Percentiles rank a stretch among this genome's conserved stretches.
These are phyloP conservation scores for Pelargonium nanum DNA, from an alignment of 345 rosid species.

Conservation along the genomic window DNA sequence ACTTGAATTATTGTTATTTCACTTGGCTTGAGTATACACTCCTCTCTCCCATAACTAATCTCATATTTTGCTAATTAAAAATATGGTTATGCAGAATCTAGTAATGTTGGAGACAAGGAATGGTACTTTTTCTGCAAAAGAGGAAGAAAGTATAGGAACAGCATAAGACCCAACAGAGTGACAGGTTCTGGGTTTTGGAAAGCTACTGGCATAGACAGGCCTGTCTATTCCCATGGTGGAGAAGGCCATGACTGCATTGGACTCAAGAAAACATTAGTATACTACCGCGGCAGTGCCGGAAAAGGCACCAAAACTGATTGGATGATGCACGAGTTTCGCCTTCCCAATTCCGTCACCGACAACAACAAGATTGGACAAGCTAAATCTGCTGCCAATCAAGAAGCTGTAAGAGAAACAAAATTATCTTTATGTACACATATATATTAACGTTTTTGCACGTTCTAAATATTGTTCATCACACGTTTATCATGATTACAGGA, in stretches of 20 bases:
- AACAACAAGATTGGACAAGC: slow-evolving; percentile 9
- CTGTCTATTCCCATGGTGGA: slow-evolving; percentile 30
- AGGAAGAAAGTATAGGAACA: slow-evolving; percentile 86
- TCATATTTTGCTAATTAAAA: too few relatives aligned
- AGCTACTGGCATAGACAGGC: slow-evolving; percentile 93
- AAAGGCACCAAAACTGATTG: slow-evolving; percentile 95
- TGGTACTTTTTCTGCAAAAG: slow-evolving; percentile 81
- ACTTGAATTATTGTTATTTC: too few relatives aligned
- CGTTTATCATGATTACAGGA: slow-evolving; percentile 31
- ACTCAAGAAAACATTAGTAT: slow-evolving; percentile 82
- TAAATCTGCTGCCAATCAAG: slow-evolving; percentile 20
- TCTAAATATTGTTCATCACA: too few relatives aligned
- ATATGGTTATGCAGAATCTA: slow-evolving; percentile 31
- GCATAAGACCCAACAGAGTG: slow-evolving; percentile 86
- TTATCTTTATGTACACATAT: neutral
- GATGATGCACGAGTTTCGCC: slow-evolving; percentile 99
- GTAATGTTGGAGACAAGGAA: slow-evolving; percentile 42
- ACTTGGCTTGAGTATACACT: too few relatives aligned
- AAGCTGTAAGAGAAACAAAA: slow-evolving; percentile 47
- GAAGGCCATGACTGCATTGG: slow-evolving; percentile 49
- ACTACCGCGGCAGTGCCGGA: slow-evolving; percentile 80
- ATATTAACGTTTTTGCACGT: neutral
- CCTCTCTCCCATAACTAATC: too few relatives aligned
- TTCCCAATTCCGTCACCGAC: slow-evolving; percentile 29
- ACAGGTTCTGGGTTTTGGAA: slow-evolving; percentile 97